Base-by-base conservation (phyloP, 2,329 filamentous ascomycete genomes). In the Tothia fuscella region DNA sequence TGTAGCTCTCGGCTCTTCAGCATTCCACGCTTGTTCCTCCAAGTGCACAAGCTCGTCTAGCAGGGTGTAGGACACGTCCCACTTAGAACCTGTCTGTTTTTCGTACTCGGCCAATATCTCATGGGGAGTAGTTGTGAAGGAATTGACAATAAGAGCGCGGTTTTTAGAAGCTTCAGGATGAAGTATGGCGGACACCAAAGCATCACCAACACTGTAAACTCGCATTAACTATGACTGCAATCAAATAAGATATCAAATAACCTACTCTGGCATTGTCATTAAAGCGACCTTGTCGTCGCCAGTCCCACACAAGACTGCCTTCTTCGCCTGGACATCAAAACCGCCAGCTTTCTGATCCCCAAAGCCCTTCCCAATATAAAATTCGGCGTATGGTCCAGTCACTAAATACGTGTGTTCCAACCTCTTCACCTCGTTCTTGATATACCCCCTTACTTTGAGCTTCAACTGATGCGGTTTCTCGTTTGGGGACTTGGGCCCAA, bases 391-490 rank as follows among this genome's bases (percentile, higher is more conserved):
- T 0, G 80, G 80, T 0, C 80, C 80, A 0, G 79, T 82, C 4
- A 84, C 80, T 0, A 84, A 61, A 53, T 78, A 83, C 0, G 80
- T 82, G 43, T 78, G 68, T 38, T 74, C 66, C 20, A 84, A 54
- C 6, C 66, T 59, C 49, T 67, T 65, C 12, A 71, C 52, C n/a
- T 68, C 59, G 26, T 71, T 68, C 35, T 68, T 65, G 24, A 82
- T 65, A 22, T 70, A 71, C 43, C 69, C 72, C 45, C 80, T 68
- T n/a, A 84, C 76, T 51, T 76, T 73, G 41, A 84, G 67, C 56
- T 85, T 85, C 42, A 67, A 59, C 59, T 84, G 80, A 53, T 85
- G 80, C 2, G 80, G 77, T 51, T 70, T 73, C 58, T 85, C 80
- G 6, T 59, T 50, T 2, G 66, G 65, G 12, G 77, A 81, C 17